Percentiles rank a stretch among this genome's conserved stretches.
Evolutionary conservation across 129 eudicot genomes (phyloP).

Genomic region (Cynara cardunculus): DNA sequence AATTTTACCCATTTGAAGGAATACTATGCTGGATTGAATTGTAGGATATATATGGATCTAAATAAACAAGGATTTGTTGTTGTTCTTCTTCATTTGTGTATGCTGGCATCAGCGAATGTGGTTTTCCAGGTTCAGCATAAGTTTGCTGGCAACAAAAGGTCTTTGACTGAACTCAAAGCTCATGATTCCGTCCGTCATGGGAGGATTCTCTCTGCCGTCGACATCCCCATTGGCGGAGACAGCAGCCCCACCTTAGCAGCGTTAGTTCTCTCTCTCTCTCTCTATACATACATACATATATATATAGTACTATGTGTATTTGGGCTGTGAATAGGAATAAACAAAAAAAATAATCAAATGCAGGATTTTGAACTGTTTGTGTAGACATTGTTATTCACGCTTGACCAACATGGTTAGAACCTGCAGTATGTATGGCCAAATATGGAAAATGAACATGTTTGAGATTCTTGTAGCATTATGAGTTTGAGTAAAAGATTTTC

Average conservation of each 20-base stretch:
- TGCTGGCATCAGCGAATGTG: slow-evolving; percentile 42
- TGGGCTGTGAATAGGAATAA: neutral
- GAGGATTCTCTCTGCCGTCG: slow-evolving; percentile 58
- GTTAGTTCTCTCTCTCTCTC: slow-evolving; percentile 41
- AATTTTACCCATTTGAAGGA: slow-evolving; percentile 9
- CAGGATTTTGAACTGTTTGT: neutral
- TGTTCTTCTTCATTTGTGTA: slow-evolving; percentile 4
- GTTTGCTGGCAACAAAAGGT: slow-evolving; percentile 41
- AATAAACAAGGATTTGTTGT: slow-evolving; percentile 15
- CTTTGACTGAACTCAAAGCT: slow-evolving; percentile 44
- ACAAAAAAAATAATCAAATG: neutral
- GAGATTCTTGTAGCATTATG: neutral
- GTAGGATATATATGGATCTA: slow-evolving; percentile 42
- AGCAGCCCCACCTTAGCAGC: slow-evolving; percentile 79
- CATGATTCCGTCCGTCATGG: slow-evolving; percentile 68
- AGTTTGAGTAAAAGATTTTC: neutral
- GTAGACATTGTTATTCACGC: neutral
- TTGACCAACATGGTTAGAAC: neutral
- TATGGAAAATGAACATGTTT: neutral
- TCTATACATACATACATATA: neutral
- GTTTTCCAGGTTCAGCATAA: slow-evolving; percentile 66
- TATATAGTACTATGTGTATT: neutral
- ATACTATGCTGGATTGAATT: neutral
- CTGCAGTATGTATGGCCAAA: neutral
- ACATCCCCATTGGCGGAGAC: slow-evolving; percentile 78